phyloP scores from a whole-genome alignment of 345 rosid species.

The Euphorbia peplus region DNA sequence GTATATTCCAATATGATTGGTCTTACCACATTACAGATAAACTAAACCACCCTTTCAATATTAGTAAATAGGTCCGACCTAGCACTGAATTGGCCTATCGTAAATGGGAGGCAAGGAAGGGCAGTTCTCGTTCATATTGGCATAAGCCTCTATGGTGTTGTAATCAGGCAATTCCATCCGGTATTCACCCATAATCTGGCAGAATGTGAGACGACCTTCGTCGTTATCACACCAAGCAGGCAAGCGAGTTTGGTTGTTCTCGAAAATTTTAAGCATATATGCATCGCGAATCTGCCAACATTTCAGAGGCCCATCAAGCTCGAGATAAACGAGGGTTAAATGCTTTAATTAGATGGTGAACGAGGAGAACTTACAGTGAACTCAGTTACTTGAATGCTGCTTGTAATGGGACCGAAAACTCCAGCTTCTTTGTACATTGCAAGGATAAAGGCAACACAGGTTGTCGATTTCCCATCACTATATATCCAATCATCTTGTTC shows the following conservation, averaged over 20 bases:
- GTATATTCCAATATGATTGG: too few species aligned
- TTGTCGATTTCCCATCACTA: slow-evolving; percentile 94
- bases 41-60: neutral
- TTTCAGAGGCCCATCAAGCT: neutral
- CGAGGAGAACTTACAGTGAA: slow-evolving; percentile 64
- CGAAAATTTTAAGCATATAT: slow-evolving; percentile 71
- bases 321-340: neutral
- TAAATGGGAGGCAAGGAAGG: slow-evolving; percentile 90
- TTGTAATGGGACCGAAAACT: slow-evolving; percentile 57
- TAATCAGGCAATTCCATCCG: slow-evolving; percentile 85
- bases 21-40: too few species aligned
- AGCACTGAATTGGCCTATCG: slow-evolving; percentile 68
- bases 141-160: slow-evolving; percentile 71
- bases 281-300: slow-evolving; percentile 77
- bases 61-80: slow-evolving; percentile 18
- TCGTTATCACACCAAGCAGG: slow-evolving; percentile 79
- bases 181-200: slow-evolving; percentile 87
- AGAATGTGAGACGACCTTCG: slow-evolving; percentile 52
- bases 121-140: slow-evolving; percentile 87
- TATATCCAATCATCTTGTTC: slow-evolving; percentile 96
- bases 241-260: slow-evolving; percentile 61
- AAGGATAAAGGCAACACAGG: slow-evolving; percentile 90
- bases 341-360: neutral
- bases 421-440: slow-evolving; percentile 95
- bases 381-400: slow-evolving; percentile 89